These are phyloP conservation scores for Polyporus tsugae DNA, from an alignment of 1,284 basidiomycete genomes.

Conservation along the genomic window DNA sequence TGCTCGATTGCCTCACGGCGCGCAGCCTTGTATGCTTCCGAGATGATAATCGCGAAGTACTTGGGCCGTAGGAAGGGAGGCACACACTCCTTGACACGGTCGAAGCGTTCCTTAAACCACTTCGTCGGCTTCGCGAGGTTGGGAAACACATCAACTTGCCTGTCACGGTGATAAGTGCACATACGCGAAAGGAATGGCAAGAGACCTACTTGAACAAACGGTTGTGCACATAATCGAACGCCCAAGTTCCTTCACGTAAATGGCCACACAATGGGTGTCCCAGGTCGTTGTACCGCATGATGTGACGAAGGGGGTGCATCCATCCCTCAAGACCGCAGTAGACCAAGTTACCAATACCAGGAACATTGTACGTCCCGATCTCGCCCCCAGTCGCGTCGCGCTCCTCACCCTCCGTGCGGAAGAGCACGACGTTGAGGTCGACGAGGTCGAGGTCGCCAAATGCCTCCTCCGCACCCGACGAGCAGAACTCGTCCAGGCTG, in stretches of 20 bases:
- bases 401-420: slow-evolving; percentile 91
- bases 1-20: slow-evolving; percentile 85
- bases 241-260: slow-evolving; percentile 88
- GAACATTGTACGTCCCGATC: slow-evolving; percentile 83
- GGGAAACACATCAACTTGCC: slow-evolving; percentile 75
- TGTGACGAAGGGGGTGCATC: slow-evolving; percentile 87
- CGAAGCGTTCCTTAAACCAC: slow-evolving; percentile 89
- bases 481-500: slow-evolving; percentile 76
- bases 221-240: slow-evolving; percentile 83
- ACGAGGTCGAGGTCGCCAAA: slow-evolving; percentile 83
- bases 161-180: slow-evolving; percentile 41
- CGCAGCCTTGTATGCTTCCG: slow-evolving; percentile 90
- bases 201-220: slow-evolving; percentile 75
- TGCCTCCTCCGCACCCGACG: slow-evolving; percentile 71
- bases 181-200: neutral
- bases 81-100: slow-evolving; percentile 75
- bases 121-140: slow-evolving; percentile 72
- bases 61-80: slow-evolving; percentile 92
- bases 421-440: slow-evolving; percentile 86
- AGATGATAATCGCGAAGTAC: slow-evolving; percentile 91
- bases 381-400: slow-evolving; percentile 80
- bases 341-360: slow-evolving; percentile 74
- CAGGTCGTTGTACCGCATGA: slow-evolving; percentile 90
- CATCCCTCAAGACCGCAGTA: slow-evolving; percentile 96
- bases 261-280: slow-evolving; percentile 91